Evolutionary conservation across 768 basidiomycete genomes (phyloP).

Genomic region (Phlebiopsis flavidoalba): DNA sequence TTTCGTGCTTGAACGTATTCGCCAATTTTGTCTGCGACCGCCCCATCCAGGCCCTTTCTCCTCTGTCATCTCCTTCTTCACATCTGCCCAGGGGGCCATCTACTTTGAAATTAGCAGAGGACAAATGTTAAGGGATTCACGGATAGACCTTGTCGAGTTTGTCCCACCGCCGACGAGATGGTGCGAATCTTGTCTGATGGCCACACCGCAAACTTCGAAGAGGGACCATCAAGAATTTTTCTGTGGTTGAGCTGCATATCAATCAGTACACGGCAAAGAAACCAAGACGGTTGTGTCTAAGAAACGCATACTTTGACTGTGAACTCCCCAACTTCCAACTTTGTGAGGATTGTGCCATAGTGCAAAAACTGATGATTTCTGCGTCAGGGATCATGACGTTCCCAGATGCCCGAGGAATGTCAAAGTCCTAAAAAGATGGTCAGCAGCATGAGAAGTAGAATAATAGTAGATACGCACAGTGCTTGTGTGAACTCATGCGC

Average conservation of each 20-base stretch:
- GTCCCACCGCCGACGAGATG: constrained; percentile 95
- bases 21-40: constrained; percentile 88
- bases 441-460: background rate
- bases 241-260: constrained; percentile 82
- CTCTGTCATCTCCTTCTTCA: constrained; percentile 93
- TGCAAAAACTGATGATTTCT: constrained; percentile 79
- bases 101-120: constrained; percentile 23
- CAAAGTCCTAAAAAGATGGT: constrained; percentile 67
- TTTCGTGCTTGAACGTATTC: constrained; percentile 95
- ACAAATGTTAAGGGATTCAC: background rate
- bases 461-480: background rate
- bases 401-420: constrained; percentile 89
- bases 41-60: constrained; percentile 83
- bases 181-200: constrained; percentile 81
- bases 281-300: too few relatives aligned
- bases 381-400: constrained; percentile 98
- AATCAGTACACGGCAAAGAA: background rate
- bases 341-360: constrained; percentile 75
- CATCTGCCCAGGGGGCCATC: constrained; percentile 88
- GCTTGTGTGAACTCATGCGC: constrained; percentile 99
- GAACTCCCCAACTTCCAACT: constrained; percentile 89
- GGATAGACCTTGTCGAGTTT: constrained; percentile 88
- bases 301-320: constrained; percentile 71
- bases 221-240: constrained; percentile 96
- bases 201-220: constrained; percentile 94